phyloP scores from a whole-genome alignment of 83 land plant genomes.

The Thuja plicata region DNA sequence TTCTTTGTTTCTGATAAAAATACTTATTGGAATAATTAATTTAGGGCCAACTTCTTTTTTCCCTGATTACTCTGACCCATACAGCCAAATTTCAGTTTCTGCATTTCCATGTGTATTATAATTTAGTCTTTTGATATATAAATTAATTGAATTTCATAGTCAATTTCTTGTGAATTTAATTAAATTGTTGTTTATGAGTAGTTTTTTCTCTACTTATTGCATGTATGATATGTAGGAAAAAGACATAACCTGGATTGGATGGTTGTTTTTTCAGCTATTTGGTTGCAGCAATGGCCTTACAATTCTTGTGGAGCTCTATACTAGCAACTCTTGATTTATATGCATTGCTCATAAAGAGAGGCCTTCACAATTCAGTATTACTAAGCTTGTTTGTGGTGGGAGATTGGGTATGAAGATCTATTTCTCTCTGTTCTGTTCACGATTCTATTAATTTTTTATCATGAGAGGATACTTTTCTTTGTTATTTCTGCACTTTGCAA shows the following conservation, averaged over 20 bases:
- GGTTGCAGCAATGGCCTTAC: constrained; percentile 66
- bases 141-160: not conserved
- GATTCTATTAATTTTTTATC: constrained; percentile 7
- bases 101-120: not conserved
- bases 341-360: constrained; percentile 35
- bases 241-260: not conserved
- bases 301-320: constrained; percentile 60
- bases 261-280: constrained; percentile 38
- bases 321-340: constrained; percentile 50
- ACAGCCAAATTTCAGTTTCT: not conserved
- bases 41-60: not conserved
- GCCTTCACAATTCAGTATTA: constrained; percentile 34
- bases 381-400: constrained; percentile 43
- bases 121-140: not conserved
- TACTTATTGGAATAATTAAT: not conserved
- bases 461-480: not conserved
- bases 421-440: not conserved
- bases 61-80: not conserved
- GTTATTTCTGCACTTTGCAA: not conserved
- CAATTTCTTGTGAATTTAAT: not conserved
- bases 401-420: constrained; percentile 53
- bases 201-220: not conserved
- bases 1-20: not conserved
- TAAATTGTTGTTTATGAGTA: not conserved
- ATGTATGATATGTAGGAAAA: not conserved